These are phyloP conservation scores for Ophiostoma populinum DNA, from an alignment of 2,329 filamentous ascomycete genomes.

Conservation along the genomic window DNA sequence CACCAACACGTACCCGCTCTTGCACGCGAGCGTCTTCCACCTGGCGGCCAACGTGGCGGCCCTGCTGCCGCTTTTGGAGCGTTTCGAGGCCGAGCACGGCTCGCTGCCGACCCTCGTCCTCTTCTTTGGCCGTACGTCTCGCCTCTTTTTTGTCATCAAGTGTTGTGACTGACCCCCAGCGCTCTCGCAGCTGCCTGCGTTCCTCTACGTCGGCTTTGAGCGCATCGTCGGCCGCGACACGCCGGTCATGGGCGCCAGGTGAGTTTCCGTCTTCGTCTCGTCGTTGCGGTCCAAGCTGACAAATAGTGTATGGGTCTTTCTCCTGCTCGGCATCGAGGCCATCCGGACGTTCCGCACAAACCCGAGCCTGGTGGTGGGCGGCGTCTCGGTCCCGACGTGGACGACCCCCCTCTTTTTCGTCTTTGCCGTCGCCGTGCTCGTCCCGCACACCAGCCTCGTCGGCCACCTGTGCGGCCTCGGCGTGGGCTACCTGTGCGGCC, in stretches of 20 bases:
- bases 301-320: conserved; percentile 74
- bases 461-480: conserved; percentile 73
- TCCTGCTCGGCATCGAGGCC: conserved; percentile 69
- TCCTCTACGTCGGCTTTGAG: conserved; percentile 67
- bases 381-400: conserved; percentile 73
- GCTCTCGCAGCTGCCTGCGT: conserved; percentile 64
- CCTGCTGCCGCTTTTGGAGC: conserved; percentile 72
- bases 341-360: conserved; percentile 72
- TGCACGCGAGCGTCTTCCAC: conserved; percentile 71
- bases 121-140: conserved; percentile 74
- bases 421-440: conserved; percentile 55
- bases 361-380: conserved; percentile 51
- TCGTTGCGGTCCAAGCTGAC: conserved; percentile 10
- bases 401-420: conserved; percentile 66
- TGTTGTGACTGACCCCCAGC: conserved; percentile 27
- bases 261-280: conserved; percentile 14
- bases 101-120: conserved; percentile 75
- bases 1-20: conserved; percentile 78
- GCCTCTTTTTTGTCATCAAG: background rate
- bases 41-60: conserved; percentile 63
- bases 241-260: conserved; percentile 70
- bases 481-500: conserved; percentile 77
- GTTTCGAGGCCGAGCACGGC: conserved; percentile 85
- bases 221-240: conserved; percentile 55
- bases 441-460: conserved; percentile 68